A percentile compares a stretch with the other conserved stretches of the same genome.
Evolutionary conservation across 192 early-diverging fungal species (phyloP).

Genomic region (Paraglomus brasilianum): DNA sequence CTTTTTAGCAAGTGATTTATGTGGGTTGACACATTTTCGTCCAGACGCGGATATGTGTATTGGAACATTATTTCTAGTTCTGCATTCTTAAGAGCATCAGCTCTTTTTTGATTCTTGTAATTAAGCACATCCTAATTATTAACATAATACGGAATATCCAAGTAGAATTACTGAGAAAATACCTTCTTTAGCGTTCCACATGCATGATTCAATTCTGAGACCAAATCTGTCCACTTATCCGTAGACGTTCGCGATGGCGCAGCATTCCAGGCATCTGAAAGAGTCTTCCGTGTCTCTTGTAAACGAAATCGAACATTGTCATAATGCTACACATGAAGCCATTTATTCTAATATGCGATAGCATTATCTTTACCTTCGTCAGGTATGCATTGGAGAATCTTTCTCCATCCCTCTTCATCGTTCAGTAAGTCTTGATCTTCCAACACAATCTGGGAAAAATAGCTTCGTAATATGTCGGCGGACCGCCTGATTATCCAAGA

Average conservation of each 20-base stretch:
- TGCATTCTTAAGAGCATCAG: conserved; percentile 38
- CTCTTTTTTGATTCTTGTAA: conserved; percentile 35
- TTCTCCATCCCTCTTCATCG: conserved; percentile 63
- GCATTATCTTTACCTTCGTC: conserved; percentile 59
- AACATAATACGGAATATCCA: no score
- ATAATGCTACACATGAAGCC: not conserved
- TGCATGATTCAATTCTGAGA: conserved; percentile 28
- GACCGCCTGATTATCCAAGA: conserved; percentile 50
- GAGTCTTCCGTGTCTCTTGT: conserved; percentile 32
- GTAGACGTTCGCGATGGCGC: conserved; percentile 30
- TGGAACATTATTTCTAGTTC: conserved; percentile 83
- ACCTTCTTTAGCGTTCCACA: conserved; percentile 15
- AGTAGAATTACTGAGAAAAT: not conserved
- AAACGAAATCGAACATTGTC: not conserved
- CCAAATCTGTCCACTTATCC: conserved; percentile 50
- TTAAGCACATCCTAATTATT: no score
- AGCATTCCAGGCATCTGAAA: conserved; percentile 46
- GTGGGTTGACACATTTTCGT: conserved; percentile 86
- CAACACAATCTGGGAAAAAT: conserved; percentile 75
- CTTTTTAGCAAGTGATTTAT: conserved; percentile 95
- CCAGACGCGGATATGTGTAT: conserved; percentile 89
- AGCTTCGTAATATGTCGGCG: conserved; percentile 58
- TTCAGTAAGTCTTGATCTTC: conserved; percentile 71
- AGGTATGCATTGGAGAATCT: conserved; percentile 73
- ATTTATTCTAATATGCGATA: not conserved